Conservation (phyloP, 169 alveolate species). For the Eimeria tenella region DNA sequence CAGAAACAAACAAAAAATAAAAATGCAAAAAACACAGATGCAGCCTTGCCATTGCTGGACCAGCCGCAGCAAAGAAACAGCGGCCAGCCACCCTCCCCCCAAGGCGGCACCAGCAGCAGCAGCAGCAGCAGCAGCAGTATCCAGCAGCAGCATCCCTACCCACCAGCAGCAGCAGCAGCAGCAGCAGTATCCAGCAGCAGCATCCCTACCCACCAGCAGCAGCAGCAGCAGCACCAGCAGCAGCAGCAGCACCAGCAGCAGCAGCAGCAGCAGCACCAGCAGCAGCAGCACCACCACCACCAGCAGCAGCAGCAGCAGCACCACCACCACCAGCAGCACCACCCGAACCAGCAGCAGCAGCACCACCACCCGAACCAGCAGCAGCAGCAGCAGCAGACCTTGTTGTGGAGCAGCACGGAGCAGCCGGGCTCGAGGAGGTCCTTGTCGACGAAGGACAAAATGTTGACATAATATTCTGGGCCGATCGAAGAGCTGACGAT, state of each 20-base stretch:
- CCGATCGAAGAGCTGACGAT: slow-evolving; percentile 99
- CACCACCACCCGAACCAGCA: neutral
- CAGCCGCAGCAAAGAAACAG: too few species aligned
- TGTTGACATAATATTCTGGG: slow-evolving; percentile 98
- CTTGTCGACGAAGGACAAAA: slow-evolving; percentile 98
- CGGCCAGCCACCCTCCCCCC: too few species aligned
- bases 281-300: neutral
- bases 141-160: too few species aligned
- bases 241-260: neutral
- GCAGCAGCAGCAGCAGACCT: slow-evolving; percentile 76
- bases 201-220: too few species aligned
- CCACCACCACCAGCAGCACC: neutral
- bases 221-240: too few species aligned
- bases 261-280: neutral
- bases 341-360: neutral
- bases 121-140: too few species aligned
- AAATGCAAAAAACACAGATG: too few species aligned
- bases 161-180: too few species aligned
- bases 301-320: neutral
- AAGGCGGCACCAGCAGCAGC: too few species aligned
- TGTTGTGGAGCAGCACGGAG: slow-evolving; percentile 97
- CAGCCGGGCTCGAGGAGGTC: slow-evolving; percentile 99
- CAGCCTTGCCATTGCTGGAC: too few species aligned
- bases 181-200: too few species aligned
- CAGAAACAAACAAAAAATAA: too few species aligned